Evolutionary conservation across 441 rosid genomes (phyloP), one percentile per base, ranked within the genome.

Genomic region (Mallotus repandus): DNA sequence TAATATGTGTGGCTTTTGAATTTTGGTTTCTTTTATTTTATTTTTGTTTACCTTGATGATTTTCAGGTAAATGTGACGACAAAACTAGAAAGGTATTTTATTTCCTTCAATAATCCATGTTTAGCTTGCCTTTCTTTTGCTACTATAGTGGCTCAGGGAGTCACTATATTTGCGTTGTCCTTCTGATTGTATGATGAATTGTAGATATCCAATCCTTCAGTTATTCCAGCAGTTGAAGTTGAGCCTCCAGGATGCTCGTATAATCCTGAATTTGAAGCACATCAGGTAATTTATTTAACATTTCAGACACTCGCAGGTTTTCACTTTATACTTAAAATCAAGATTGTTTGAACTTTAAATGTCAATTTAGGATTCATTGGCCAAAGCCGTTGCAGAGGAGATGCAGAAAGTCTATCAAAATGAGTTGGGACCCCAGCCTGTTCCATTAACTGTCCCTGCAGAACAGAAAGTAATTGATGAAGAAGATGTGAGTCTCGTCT

Each of bases 191-290:
- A 19, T 56, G 1, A 19, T 46, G 1, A 0, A 65, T 69, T 46
- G 48, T 80, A 87, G 87, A 77, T 78, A 46, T 73, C 77, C 0
- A 87, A 86, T 63, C 84, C 85, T n/a, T 87, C 93, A 12, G 68
- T 79, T 54, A 95, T 95, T 78, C 92, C 94, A 66, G 93, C 97
- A 1, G 98, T 91, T 56, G 99, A 95, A 82, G 81, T 95, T 83
- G 99, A 91, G 82, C 90, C 89, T 80, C 86, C 90, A 21, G 98
- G 97, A 53, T 94, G 99, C 71, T 95, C 99, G 8, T 91, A 79
- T 79, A 92, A 95, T 83, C 99, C 98, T 68, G 32, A 89, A 46
- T 69, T 77, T 75, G 96, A 90, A 60, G 88, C 91, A 63, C 99
- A 95, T 80, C 93, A 89, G 88, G 98, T 89, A 79, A 19, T 75